Evolutionary conservation across 352 stramenopile species (phyloP), one percentile per base, ranked within the genome.

Genomic region (Pythium rishiriense): DNA sequence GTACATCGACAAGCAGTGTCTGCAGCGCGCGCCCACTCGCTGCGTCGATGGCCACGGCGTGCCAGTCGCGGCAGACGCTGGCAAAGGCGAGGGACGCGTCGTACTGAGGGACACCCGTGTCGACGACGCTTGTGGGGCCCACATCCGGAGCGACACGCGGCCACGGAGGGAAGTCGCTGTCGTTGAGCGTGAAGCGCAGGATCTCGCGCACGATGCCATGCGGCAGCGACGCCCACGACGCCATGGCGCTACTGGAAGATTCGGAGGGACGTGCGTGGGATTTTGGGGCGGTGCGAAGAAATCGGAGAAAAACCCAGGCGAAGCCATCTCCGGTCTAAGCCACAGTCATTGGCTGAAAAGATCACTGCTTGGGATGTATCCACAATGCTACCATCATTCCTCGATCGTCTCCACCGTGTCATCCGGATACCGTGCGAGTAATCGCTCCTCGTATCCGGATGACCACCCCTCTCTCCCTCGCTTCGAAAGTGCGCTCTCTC

Each of bases 331-430:
- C n/a, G n/a, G n/a, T n/a, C n/a, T n/a, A n/a, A n/a, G n/a, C n/a
- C n/a, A n/a, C n/a, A 43, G 37, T 43, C 14, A 43, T 43, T 43
- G 37, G 37, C 37, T 43, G 11, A 43, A 43, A 43, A 35, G 31
- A 28, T 21, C 42, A 25, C n/a, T n/a, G n/a, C n/a, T n/a, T n/a
- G n/a, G 24, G 45, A 28, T 62, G 54, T 62, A 62, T 45, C 54
- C 54, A 62, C 45, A 12, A 43, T 43, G 1, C 46, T 17, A 62
- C 42, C 54, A 39, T 53, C 54, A 62, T 62, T 62, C 54, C 26
- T 24, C 0, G 3, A 1, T 39, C 3, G 12, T n/a, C 11, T 46
- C 39, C 54, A 53, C 48, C 25, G 48, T 41, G 28, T 54, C 48
- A 26, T 62, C 54, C 54, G 54, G 54, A 62, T 62, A 62, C 14